These are phyloP conservation scores for Lachancea nothofagi DNA, from an alignment of 805 yeast species.

Conservation along the genomic window DNA sequence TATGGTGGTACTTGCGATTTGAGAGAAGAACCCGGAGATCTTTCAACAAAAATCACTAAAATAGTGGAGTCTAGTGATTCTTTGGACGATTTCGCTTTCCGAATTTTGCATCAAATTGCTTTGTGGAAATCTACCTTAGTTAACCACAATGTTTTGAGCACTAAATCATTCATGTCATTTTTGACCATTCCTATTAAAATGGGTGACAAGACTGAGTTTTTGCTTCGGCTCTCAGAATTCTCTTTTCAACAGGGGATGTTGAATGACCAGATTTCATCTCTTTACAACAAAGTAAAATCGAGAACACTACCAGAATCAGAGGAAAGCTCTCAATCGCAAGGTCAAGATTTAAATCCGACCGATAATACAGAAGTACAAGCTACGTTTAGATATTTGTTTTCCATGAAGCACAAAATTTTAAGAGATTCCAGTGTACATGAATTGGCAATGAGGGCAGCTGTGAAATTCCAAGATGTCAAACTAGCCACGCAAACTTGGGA, in stretches of 20 bases:
- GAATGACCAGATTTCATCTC: background rate
- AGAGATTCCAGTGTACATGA: conserved; percentile 50
- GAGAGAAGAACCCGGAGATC: conserved; percentile 41
- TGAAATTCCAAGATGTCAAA: conserved; percentile 44
- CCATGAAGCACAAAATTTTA: conserved; percentile 31
- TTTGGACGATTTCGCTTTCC: conserved; percentile 21
- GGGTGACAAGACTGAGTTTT: conserved; percentile 24
- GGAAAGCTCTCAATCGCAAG: conserved; percentile 9
- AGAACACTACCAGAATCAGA: conserved; percentile 12
- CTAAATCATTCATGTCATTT: conserved; percentile 20
- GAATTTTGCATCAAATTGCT: conserved; percentile 15
- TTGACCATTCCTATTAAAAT: conserved; percentile 27
- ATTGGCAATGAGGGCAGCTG: conserved; percentile 62
- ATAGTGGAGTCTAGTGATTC: conserved; percentile 35
- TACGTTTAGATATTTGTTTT: conserved; percentile 8
- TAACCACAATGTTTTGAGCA: conserved; percentile 20
- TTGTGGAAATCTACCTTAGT: conserved; percentile 15
- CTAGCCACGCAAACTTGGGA: conserved; percentile 68
- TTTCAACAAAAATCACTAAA: conserved; percentile 40
- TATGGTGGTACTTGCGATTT: conserved; percentile 40
- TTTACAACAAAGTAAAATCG: background rate
- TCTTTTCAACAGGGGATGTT: conserved; percentile 23
- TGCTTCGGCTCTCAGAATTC: conserved; percentile 22
- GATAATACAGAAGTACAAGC: background rate
- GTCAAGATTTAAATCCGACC: background rate